Conservation (phyloP, 2,329 filamentous ascomycete genomes). For the Fusarium sp. region DNA sequence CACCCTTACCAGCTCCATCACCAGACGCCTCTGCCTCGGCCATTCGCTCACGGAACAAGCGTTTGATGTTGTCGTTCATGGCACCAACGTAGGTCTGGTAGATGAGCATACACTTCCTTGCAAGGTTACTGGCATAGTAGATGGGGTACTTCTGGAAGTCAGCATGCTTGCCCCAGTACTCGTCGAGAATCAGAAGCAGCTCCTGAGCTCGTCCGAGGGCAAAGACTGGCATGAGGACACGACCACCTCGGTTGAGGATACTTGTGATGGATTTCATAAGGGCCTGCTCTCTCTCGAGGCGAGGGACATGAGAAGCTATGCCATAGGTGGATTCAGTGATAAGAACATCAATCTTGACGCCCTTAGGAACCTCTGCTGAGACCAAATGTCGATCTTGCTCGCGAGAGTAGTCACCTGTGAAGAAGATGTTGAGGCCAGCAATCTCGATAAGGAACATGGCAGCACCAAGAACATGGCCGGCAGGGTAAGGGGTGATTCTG, state of each 20-base stretch:
- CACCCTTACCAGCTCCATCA: constrained; percentile 78
- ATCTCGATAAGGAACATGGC: constrained; percentile 99
- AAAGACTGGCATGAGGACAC: constrained; percentile 94
- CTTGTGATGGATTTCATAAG: constrained; percentile 96
- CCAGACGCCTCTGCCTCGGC: constrained; percentile 87
- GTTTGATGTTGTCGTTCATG: constrained; percentile 99
- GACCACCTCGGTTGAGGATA: constrained; percentile 89
- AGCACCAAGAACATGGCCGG: constrained; percentile 95
- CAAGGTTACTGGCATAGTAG: constrained; percentile 96
- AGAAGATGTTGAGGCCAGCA: constrained; percentile 94
- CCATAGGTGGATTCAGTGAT: constrained; percentile 99
- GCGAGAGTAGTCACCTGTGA: constrained; percentile 96
- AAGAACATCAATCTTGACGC: constrained; percentile 92
- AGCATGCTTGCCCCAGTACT: constrained; percentile 92
- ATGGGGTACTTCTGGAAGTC: constrained; percentile 93
- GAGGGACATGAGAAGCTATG: constrained; percentile 91
- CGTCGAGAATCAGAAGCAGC: constrained; percentile 91
- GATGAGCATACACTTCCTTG: constrained; percentile 96
- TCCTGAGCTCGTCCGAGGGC: constrained; percentile 95
- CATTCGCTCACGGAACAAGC: constrained; percentile 92
- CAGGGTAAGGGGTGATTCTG: constrained; percentile 94
- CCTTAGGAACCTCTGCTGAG: constrained; percentile 88
- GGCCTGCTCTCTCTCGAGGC: constrained; percentile 88
- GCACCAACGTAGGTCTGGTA: constrained; percentile 98
- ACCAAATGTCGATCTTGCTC: constrained; percentile 97